These are phyloP conservation scores for Lasiosphaeria miniovina DNA, from an alignment of 495 filamentous ascomycete genomes.

Conservation along the genomic window DNA sequence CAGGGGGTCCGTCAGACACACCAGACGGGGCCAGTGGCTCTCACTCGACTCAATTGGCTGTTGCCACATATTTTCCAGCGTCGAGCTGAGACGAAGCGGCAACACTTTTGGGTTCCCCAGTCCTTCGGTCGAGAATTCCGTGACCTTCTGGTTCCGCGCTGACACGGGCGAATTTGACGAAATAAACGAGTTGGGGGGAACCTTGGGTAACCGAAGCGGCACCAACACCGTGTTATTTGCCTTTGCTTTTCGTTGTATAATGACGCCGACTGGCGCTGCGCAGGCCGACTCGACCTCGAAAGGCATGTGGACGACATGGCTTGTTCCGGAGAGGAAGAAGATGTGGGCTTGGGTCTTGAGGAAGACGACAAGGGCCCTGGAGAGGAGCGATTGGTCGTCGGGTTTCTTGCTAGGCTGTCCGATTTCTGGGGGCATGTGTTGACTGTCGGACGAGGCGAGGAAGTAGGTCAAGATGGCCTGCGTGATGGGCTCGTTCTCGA, in stretches of 20 bases:
- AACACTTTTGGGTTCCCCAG: slow-evolving; percentile 50
- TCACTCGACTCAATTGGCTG: slow-evolving; percentile 43
- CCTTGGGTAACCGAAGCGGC: slow-evolving; percentile 50
- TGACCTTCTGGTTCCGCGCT: slow-evolving; percentile 40
- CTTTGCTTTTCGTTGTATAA: slow-evolving; percentile 73
- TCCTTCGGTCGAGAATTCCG: slow-evolving; percentile 51
- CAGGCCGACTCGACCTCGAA: slow-evolving; percentile 90
- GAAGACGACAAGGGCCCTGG: slow-evolving; percentile 81
- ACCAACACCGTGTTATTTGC: slow-evolving; percentile 38
- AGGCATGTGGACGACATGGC: slow-evolving; percentile 86
- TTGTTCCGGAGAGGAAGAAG: slow-evolving; percentile 84
- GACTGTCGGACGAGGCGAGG: slow-evolving; percentile 49
- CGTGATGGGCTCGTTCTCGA: slow-evolving; percentile 78
- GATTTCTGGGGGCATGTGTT: neutral
- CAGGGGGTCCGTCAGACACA: slow-evolving; percentile 82
- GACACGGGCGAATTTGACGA: slow-evolving; percentile 56
- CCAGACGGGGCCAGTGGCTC: slow-evolving; percentile 71
- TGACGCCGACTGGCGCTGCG: slow-evolving; percentile 73
- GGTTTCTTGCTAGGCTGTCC: slow-evolving; percentile 7
- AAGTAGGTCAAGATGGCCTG: slow-evolving; percentile 87
- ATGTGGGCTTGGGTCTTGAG: slow-evolving; percentile 91
- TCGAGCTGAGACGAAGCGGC: slow-evolving; percentile 41
- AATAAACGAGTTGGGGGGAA: slow-evolving; percentile 80
- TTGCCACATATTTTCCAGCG: slow-evolving; percentile 49
- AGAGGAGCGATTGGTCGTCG: slow-evolving; percentile 31